Base-by-base conservation (phyloP, 176 grass and related monocot species). In the Ensete glaucum region DNA sequence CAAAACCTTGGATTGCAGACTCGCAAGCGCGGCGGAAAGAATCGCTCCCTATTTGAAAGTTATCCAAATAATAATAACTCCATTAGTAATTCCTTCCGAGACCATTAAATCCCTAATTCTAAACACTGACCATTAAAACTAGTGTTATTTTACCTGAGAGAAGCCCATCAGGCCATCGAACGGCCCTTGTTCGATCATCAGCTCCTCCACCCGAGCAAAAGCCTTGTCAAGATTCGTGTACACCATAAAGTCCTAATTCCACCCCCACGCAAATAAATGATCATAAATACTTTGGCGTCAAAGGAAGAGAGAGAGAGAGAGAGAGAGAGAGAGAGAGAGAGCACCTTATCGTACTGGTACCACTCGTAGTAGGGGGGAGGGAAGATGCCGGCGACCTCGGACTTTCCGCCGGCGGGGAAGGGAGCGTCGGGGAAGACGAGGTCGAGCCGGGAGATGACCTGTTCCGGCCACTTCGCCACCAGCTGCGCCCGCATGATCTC, bases 401-500 rank as follows among this genome's bases (percentile, higher is more conserved):
- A 96, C 73, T 82, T 89, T 23, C 92, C 89, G 80, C 87, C 89
- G 74, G 89, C 82, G 54, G 89, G 92, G 82, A 89, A 92, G 13
- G 89, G 92, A 58, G 88, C 93, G 79, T 97, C 88, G 74, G 87
- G 71, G 85, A 97, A 97, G 82, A 93, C 85, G 82, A 97, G 87
- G 77, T 97, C 93, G 12, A 97, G 88, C 79, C 90, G 85, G 56
- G 85, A 76, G 15, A 88, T 88, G 83, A 97, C 85, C 51, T 85
- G 76, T 27, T 79, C 54, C 15, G 85, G 93, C 93, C 93, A 97
- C 82, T 93, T 97, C 10, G 90, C 88, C 9, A 88, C 57, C 63
- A 97, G 87, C 88, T 97, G 93, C 87, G 53, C 81, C 80, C 88
- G 82, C 93, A 97, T 97, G 85, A 97, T 97, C 57, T 85, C 93